Base-by-base conservation (phyloP, 2,329 filamentous ascomycete genomes). In the Venturia effusa region DNA sequence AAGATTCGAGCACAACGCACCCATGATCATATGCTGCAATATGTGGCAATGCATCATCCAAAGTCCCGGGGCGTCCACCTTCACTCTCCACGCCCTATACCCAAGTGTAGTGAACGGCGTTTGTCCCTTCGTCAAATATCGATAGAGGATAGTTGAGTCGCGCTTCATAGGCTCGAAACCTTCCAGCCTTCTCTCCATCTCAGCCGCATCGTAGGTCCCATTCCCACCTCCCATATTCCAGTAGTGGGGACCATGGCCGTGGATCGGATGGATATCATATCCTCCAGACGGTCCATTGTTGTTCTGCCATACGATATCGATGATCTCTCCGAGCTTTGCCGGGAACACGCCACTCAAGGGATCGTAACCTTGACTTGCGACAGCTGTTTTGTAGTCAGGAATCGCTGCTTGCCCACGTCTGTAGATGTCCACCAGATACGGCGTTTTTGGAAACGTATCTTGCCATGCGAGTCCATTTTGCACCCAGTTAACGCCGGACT, bases 31-130 rank as follows among this genome's bases (percentile, higher is more conserved):
- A 69, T 86, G 84, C 63, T 80, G 79, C 61, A 82, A 67, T 19
- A 82, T 79, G 69, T 86, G 84, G 66, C 84, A 86, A 70, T 86
- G 84, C 66, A 86, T 74, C 81, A 86, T 82, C 83, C 83, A 86
- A 3, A 82, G 82, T 0, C 84, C 84, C 0, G 80, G 71, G 64
- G 80, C 72, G 10, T 72, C 74, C 0, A 85, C 79, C 3, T 82
- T 74, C 0, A 86, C 71, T 11, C 85, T 75, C 85, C 84, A 87
- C 0, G 78, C 84, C 24, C 84, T 75, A 85, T 85, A 88, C 0
- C 84, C 83, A 0, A 78, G 75, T 1, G 76, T 77, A 6, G 74
- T 70, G 4, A 78, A 73, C 0, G 77, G 70, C 1, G 67, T 67
- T 0, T n/a, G n/a, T n/a, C 77, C 79, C 30, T 75, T 75, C 3